Evolutionary conservation across 1,284 basidiomycete species (phyloP).

Genomic region (Cryptococcus jaspeensis): DNA sequence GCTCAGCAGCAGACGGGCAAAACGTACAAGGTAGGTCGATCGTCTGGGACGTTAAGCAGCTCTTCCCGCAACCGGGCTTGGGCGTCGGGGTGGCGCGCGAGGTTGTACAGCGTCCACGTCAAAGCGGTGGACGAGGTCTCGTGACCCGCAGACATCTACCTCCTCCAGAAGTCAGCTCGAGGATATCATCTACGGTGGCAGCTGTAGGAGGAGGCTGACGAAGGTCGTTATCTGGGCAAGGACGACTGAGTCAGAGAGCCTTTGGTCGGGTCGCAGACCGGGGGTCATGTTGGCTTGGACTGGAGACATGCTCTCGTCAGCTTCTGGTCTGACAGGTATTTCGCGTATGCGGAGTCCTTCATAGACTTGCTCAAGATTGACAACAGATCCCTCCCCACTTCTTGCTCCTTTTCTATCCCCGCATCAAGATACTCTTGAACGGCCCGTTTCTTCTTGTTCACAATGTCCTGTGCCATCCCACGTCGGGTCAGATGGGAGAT

Average conservation of each 20-base stretch:
- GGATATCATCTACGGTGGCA: background rate
- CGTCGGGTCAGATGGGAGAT: no score
- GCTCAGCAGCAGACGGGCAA: background rate
- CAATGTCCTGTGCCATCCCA: no score
- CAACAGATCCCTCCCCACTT: constrained; percentile 54
- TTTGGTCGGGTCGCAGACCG: constrained; percentile 58
- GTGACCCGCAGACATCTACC: constrained; percentile 59
- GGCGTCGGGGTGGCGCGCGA: constrained; percentile 57
- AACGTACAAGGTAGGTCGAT: constrained; percentile 34
- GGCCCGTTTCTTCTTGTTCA: constrained; percentile 55
- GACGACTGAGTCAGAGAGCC: constrained; percentile 65
- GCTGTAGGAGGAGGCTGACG: constrained; percentile 55
- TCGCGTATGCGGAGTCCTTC: no score
- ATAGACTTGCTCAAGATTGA: constrained; percentile 57
- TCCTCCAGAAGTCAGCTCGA: background rate
- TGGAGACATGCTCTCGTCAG: no score
- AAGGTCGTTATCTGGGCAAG: constrained; percentile 75
- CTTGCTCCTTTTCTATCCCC: constrained; percentile 50
- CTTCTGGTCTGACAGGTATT: no score
- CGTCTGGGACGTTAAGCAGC: constrained; percentile 53
- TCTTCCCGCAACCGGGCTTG: constrained; percentile 64
- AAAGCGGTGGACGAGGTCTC: constrained; percentile 72
- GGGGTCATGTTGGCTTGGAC: constrained; percentile 63
- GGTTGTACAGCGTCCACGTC: constrained; percentile 69
- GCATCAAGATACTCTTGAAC: constrained; percentile 29